phyloP scores from a whole-genome alignment of 768 basidiomycete species.

The Imleria badia region DNA sequence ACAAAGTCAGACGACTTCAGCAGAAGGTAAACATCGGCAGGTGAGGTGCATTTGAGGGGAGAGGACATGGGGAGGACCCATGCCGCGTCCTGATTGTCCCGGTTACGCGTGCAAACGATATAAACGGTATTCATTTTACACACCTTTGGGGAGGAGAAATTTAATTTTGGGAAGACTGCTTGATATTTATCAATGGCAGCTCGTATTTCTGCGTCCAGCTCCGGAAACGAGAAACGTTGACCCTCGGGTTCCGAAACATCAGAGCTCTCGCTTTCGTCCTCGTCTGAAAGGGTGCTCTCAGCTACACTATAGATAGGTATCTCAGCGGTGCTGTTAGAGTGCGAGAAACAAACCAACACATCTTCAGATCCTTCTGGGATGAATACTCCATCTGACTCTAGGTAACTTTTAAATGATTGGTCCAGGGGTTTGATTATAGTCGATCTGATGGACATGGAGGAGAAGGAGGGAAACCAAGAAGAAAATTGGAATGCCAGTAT shows the following conservation, averaged over 20 bases:
- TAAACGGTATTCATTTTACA: not conserved
- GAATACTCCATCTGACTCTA: slow-evolving; percentile 82
- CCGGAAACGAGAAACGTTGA: slow-evolving; percentile 68
- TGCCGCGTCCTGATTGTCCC: slow-evolving; percentile 70
- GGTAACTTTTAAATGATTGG: slow-evolving; percentile 63
- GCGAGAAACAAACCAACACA: slow-evolving; percentile 45
- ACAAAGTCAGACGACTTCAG: slow-evolving; percentile 93
- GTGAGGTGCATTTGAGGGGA: slow-evolving; percentile 83
- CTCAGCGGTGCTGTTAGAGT: not conserved
- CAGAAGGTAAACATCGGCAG: slow-evolving; percentile 87
- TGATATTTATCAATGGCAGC: slow-evolving; percentile 64
- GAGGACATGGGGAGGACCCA: slow-evolving; percentile 87
- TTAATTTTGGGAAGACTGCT: slow-evolving; percentile 93
- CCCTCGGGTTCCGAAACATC: slow-evolving; percentile 36
- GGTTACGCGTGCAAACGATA: not conserved
- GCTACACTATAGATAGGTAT: slow-evolving; percentile 40
- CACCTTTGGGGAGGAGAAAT: slow-evolving; percentile 93
- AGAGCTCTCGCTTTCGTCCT: slow-evolving; percentile 41
- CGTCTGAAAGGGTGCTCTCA: slow-evolving; percentile 60
- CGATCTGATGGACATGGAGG: slow-evolving; percentile 63
- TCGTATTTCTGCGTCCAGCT: slow-evolving; percentile 73
- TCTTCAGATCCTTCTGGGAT: slow-evolving; percentile 82
- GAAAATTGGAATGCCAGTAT: slow-evolving; percentile 80
- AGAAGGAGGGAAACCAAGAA: slow-evolving; percentile 77
- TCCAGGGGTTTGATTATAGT: slow-evolving; percentile 71